These are phyloP conservation scores for Meira nashicola DNA, from an alignment of 1,284 basidiomycete genomes.

Conservation along the genomic window DNA sequence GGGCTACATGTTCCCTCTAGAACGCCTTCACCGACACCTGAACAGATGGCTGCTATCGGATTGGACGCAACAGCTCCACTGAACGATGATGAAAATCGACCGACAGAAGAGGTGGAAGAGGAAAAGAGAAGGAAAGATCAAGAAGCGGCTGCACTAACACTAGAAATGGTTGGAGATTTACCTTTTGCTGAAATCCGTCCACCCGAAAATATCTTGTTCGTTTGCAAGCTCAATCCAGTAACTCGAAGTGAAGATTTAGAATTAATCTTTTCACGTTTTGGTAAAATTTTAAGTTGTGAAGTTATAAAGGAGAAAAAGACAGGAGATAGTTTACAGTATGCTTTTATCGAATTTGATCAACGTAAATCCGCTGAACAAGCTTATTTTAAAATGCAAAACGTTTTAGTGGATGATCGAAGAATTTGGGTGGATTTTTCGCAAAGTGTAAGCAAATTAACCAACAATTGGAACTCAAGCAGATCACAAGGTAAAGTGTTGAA, in stretches of 20 bases:
- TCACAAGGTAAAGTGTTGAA: conserved; percentile 30
- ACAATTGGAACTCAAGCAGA: conserved; percentile 54
- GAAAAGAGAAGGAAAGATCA: conserved; percentile 77
- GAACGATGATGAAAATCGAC: conserved; percentile 56
- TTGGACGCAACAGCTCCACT: conserved; percentile 66
- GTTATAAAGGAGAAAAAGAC: conserved; percentile 93
- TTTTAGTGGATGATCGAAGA: conserved; percentile 92
- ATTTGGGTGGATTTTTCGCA: conserved; percentile 92
- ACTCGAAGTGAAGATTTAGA: conserved; percentile 93
- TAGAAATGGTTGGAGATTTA: conserved; percentile 98
- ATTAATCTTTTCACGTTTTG: conserved; percentile 93
- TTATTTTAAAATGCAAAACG: conserved; percentile 99
- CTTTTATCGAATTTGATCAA: conserved; percentile 97
- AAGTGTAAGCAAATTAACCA: conserved; percentile 67
- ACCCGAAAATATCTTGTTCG: conserved; percentile 96
- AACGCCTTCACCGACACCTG: conserved; percentile 62
- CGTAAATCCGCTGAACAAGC: conserved; percentile 89
- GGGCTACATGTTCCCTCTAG: conserved; percentile 62
- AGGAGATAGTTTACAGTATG: conserved; percentile 93
- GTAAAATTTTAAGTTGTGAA: conserved; percentile 91
- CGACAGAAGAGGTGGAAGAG: conserved; percentile 76
- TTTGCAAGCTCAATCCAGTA: conserved; percentile 95
- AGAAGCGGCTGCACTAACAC: conserved; percentile 82
- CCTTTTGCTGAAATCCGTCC: conserved; percentile 97
- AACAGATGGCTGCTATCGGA: conserved; percentile 55